phyloP scores from a whole-genome alignment of 768 basidiomycete genomes.

The Coprinopsis cinerea region DNA sequence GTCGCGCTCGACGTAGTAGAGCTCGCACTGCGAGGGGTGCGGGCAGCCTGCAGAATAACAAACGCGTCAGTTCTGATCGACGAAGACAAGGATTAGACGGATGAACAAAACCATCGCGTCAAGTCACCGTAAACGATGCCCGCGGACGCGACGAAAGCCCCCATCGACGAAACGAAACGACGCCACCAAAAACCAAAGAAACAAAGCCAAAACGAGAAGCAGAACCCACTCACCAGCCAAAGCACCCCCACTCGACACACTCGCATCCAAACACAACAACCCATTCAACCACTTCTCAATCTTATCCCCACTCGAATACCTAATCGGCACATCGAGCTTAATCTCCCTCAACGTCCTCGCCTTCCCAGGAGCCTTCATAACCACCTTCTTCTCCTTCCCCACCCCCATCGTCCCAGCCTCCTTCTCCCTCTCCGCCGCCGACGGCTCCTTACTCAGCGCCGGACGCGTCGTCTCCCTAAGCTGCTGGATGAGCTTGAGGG shows the following conservation, averaged over 20 bases:
- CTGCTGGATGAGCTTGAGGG: slow-evolving; percentile 95
- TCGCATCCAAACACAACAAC: slow-evolving; percentile 87
- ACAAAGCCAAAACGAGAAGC: too few species aligned
- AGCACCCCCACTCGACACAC: too few species aligned
- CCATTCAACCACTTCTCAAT: slow-evolving; percentile 93
- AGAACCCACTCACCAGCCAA: slow-evolving; percentile 32
- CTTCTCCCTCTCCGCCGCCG: slow-evolving; percentile 28
- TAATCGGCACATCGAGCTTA: slow-evolving; percentile 92
- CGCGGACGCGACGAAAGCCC: too few species aligned
- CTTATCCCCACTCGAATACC: slow-evolving; percentile 80
- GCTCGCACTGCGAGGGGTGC: slow-evolving; percentile 57
- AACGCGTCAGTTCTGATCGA: too few species aligned
- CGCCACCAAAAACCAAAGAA: too few species aligned
- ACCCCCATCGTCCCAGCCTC: slow-evolving; percentile 23
- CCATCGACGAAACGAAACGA: too few species aligned
- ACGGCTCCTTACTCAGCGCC: slow-evolving; percentile 61
- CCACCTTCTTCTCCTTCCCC: not conserved
- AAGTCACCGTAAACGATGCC: too few species aligned
- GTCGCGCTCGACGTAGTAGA: slow-evolving; percentile 94
- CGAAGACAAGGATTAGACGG: too few species aligned
- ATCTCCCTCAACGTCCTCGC: slow-evolving; percentile 84
- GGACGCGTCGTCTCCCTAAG: slow-evolving; percentile 87
- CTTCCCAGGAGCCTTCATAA: slow-evolving; percentile 55
- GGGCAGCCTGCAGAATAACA: too few species aligned
- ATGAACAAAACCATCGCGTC: too few species aligned